These are phyloP conservation scores for Colletotrichum tanaceti DNA, from an alignment of 2,329 filamentous ascomycete genomes.

Conservation along the genomic window DNA sequence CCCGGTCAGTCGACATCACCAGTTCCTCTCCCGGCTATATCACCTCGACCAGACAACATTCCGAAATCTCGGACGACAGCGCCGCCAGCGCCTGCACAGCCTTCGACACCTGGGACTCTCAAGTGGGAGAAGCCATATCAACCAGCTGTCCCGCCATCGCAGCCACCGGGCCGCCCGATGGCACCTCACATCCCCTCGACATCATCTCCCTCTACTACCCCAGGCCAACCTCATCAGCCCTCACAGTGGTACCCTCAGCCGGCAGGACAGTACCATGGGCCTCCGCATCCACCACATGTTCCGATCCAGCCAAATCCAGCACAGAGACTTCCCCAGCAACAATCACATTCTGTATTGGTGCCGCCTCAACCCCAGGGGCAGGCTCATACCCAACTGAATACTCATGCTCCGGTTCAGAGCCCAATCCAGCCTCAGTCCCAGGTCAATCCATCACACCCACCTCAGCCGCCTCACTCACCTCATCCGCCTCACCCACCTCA, in stretches of 20 bases:
- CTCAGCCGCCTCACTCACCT: conserved; percentile 41
- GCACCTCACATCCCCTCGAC: conserved; percentile 23
- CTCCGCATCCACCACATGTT: conserved; percentile 26
- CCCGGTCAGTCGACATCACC: conserved; percentile 39
- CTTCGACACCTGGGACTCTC: conserved; percentile 45
- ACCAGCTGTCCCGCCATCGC: conserved; percentile 48
- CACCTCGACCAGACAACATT: conserved; percentile 50
- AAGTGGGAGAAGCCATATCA: conserved; percentile 59
- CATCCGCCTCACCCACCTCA: conserved; percentile 43
- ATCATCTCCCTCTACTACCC: conserved; percentile 27
- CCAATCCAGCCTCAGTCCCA: conserved; percentile 40
- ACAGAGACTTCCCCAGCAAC: conserved; percentile 38
- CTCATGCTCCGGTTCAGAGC: conserved; percentile 45
- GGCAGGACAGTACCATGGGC: conserved; percentile 33
- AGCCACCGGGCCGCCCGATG: conserved; percentile 42
- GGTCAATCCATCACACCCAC: conserved; percentile 42
- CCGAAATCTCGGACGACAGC: conserved; percentile 49
- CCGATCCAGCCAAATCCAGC: conserved; percentile 38
- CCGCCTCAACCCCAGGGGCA: conserved; percentile 32
- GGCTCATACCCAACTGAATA: conserved; percentile 42
- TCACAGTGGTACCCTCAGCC: conserved; percentile 39
- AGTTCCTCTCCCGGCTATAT: conserved; percentile 45
- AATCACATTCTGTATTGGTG: conserved; percentile 37
- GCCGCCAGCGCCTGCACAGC: conserved; percentile 44
- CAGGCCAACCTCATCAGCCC: conserved; percentile 41